Conservation (phyloP, 306 rosid species). For the Castanospermum australe region DNA sequence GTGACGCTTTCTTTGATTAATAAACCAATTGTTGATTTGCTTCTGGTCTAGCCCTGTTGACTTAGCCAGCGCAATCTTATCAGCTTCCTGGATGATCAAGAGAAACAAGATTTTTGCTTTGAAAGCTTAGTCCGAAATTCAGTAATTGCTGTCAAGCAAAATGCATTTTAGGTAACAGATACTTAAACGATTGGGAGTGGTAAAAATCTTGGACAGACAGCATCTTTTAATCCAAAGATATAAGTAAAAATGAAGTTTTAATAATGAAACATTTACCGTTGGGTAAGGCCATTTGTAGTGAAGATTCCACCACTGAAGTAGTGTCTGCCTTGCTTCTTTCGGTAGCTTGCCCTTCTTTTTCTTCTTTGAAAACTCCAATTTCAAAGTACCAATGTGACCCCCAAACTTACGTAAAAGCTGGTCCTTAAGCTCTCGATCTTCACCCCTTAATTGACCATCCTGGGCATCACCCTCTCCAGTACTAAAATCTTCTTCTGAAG, state of each 20-base stretch:
- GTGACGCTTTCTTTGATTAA: conserved; percentile 92
- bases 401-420: conserved; percentile 83
- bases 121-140: neutral
- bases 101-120: neutral
- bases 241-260: neutral
- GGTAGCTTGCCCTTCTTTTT: conserved; percentile 95
- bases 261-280: conserved; percentile 53
- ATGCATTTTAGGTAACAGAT: too few relatives aligned
- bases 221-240: neutral
- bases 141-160: neutral
- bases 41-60: conserved; percentile 87
- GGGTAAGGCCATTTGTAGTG: conserved; percentile 98
- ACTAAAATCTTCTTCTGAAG: conserved; percentile 79
- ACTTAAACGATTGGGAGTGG: neutral
- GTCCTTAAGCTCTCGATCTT: conserved; percentile 81
- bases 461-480: conserved; percentile 67
- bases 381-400: conserved; percentile 72
- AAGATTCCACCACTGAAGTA: conserved; percentile 88
- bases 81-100: conserved; percentile 65
- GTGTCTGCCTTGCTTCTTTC: conserved; percentile 80
- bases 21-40: conserved; percentile 98
- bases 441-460: conserved; percentile 52
- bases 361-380: conserved; percentile 84
- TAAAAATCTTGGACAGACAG: neutral
- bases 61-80: conserved; percentile 77